Percentiles rank a stretch among this genome's conserved stretches.
phyloP scores from a whole-genome alignment of 176 grass and related monocot species.

The Alopecurus myosuroides region DNA sequence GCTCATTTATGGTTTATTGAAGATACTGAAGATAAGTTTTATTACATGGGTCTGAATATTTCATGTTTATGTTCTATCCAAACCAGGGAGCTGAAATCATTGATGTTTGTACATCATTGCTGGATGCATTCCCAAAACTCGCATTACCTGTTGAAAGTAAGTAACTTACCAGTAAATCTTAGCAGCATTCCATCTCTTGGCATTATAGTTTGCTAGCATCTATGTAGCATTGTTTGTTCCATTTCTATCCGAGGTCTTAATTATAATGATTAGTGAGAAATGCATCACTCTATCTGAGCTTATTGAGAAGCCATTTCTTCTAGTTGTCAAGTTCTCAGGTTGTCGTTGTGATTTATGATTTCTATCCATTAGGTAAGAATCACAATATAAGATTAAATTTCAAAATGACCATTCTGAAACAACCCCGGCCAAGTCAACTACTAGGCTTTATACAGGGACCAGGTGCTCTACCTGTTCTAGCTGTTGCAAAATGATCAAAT shows the following conservation, averaged over 20 bases:
- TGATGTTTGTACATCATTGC: conserved; percentile 55
- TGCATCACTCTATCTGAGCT: too few relatives aligned
- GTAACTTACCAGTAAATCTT: not conserved
- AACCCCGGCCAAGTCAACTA: not conserved
- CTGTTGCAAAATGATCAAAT: not conserved
- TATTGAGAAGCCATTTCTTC: not conserved
- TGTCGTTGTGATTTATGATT: too few relatives aligned
- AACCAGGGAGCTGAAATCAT: conserved; percentile 67
- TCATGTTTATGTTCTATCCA: conserved; percentile 7
- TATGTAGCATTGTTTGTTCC: not conserved
- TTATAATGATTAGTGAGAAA: not conserved
- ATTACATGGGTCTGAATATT: not conserved
- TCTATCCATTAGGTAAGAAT: too few relatives aligned
- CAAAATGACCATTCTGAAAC: not conserved
- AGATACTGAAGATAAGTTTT: not conserved
- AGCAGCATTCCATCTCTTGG: not conserved
- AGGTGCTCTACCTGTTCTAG: not conserved
- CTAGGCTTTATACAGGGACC: not conserved
- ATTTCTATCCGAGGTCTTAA: not conserved
- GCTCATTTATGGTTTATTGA: not conserved
- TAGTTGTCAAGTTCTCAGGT: too few relatives aligned
- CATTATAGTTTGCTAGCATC: not conserved
- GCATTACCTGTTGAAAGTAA: conserved; percentile 33
- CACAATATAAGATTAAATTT: not conserved
- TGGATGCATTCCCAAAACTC: conserved; percentile 58